Base-by-base conservation (phyloP, 306 rosid genomes). In the Fragaria iinumae region DNA sequence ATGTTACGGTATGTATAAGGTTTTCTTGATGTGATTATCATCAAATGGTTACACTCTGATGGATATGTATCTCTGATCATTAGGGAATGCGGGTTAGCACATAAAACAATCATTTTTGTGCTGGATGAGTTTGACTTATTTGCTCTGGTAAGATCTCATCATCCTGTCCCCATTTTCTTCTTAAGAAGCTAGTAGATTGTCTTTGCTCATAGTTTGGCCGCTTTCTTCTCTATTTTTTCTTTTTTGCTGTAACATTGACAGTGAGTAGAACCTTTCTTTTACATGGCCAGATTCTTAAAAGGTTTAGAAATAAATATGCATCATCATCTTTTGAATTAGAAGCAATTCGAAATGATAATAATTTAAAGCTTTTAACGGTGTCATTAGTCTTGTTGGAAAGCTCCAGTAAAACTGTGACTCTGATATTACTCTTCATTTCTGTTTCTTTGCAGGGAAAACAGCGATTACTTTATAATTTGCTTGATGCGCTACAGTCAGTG, bases 81-180 rank as follows among this genome's bases (percentile, higher is more conserved):
- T 73, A 95, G 98, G 92, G 96, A 95, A 80, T 92, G 98, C 20
- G 96, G 96, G 77, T 82, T 90, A 79, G 98, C 98, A 21, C 97
- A 92, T 86, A 95, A 95, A 86, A 89, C 96, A 56, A 81, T 92
- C 80, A 82, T 95, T 67, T 95, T 92, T 81, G 71, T 95, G 64
- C 83, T 95, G 81, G 96, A 92, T 76, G 97, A 95, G 80, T 95
- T 95, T 90, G 96, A 95, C 85, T 87, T 88, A n/a, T 95, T 95
- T 87, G 88, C 98, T 78, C 93, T 90, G 87, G 98, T 92, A 86
- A 87, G 89, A 64, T 65, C 43, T 83, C 71, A 20, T 32, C 55
- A 69, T 75, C 68, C 69, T 62, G n/a, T 79, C 43, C 71, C 75
- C 38, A 43, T 69, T 23, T 52, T 39, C 73, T 79, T 71, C 67